phyloP scores from a whole-genome alignment of 768 basidiomycete species.

The Boletus pseudopeckii region DNA sequence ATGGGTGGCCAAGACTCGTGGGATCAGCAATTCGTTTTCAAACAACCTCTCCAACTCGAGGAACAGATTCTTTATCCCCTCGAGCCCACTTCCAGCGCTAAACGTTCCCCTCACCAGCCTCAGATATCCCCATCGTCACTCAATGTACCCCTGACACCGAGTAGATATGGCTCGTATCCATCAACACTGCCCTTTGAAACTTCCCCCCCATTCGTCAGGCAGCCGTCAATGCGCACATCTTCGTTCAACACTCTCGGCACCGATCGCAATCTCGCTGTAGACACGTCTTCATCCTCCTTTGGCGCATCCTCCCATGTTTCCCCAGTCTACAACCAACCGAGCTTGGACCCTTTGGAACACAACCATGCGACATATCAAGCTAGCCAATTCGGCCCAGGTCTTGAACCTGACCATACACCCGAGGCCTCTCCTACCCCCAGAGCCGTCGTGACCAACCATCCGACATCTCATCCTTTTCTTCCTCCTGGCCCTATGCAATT shows the following conservation, averaged over 20 bases:
- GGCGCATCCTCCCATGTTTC: conserved; percentile 10
- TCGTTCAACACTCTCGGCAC: conserved; percentile 8
- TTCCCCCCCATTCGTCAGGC: conserved; percentile 11
- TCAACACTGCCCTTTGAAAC: conserved; percentile 10
- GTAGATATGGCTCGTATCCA: conserved; percentile 12
- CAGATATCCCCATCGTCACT: conserved; percentile 4
- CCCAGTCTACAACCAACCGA: conserved; percentile 14
- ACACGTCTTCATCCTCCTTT: conserved; percentile 17
- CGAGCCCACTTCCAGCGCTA: conserved; percentile 4
- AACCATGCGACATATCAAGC: conserved; percentile 17
- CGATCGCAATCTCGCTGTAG: conserved; percentile 4
- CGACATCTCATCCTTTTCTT: conserved; percentile 14
- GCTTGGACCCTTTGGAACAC: conserved; percentile 7
- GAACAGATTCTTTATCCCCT: conserved; percentile 21
- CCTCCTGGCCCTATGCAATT: conserved; percentile 32
- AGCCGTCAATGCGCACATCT: conserved; percentile 7
- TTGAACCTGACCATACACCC: conserved; percentile 9
- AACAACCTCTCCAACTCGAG: conserved; percentile 27
- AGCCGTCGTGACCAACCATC: not conserved
- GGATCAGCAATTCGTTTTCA: conserved; percentile 18
- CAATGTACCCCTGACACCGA: not conserved
- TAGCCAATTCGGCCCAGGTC: not conserved
- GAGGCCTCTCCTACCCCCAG: conserved; percentile 11
- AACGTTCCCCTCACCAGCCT: conserved; percentile 10
- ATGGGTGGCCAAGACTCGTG: conserved; percentile 12